Base-by-base conservation (phyloP, 352 stramenopile genomes). In the Peronospora destructor region DNA sequence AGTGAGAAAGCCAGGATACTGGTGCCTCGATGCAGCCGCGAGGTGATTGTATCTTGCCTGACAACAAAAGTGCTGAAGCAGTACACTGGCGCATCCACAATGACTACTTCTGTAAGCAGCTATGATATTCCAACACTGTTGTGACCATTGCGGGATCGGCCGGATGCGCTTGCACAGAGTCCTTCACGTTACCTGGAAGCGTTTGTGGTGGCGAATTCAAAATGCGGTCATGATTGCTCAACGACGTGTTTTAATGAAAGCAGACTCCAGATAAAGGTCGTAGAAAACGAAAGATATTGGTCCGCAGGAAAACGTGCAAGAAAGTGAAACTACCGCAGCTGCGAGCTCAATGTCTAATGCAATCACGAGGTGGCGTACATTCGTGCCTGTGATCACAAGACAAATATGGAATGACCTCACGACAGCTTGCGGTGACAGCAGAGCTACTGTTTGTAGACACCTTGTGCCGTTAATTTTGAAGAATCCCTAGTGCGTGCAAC, bases 21-120 rank as follows among this genome's bases (percentile, higher is more conserved):
- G 9, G 45, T 94, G 19, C 81, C 81, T 19, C 66, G 84, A 28
- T 94, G 84, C 47, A 74, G 72, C 2, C 84, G 92, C 35, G 49
- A 75, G n/a, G 56, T 53, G 6, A 54, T 40, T 21, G 50, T 87
- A 0, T 39, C 68, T 4, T 92, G 84, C 56, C 42, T 69, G 19
- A 69, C 57, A 14, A 64, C 74, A 14, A 57, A 64, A 17, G 50
- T 21, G 5, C 55, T 94, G 13, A 59, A 62, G 0, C 19, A 64
- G 4, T 94, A n/a, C n/a, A n/a, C n/a, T 14, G 79, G 80, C 2
- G 33, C 37, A 9, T 62, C 11, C 53, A 42, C 66, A 26, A 76
- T 56, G 85, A 93, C 42, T 72, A 87, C 38, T 69, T 66, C 16
- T 95, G 85, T 46, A 68, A 63, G 6, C 54, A 71, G 52, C 29